Base-by-base conservation (phyloP, 2,329 filamentous ascomycete species). In the Ophiosphaerella narmari region DNA sequence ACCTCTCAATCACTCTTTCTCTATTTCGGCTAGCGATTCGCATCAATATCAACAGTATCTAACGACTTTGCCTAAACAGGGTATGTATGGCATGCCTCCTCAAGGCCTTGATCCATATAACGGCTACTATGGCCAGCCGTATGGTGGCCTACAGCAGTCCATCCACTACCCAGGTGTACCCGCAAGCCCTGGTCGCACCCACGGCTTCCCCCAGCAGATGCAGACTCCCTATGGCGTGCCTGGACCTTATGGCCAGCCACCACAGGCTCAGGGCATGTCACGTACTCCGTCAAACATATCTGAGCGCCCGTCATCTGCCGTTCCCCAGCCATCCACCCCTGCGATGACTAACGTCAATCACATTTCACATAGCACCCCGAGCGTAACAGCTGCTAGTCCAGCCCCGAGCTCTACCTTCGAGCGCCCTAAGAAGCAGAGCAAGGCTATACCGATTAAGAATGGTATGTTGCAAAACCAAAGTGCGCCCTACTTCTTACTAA, bases 361-460 rank as follows among this genome's bases (percentile, higher is more conserved):
- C 39, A 68, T 78, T 24, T 74, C 74, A 24, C 77, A 82, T 60
- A 83, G 69, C 59, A 84, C 70, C 74, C 77, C 74, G 73, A 86
- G 74, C 78, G 85, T 67, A 49, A 74, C 75, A 34, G 79, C 85
- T 74, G 70, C 80, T 78, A 82, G 80, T 51, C 83, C 86, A 31
- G 83, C 81, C 21, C 80, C 85, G 32, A 84, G 83, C 55, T 80
- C 82, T 5, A 82, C 84, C 59, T 86, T 87, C 54, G 81, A 87
- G 53, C 83, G 84, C 52, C 86, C 74, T 13, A 70, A 83, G 80
- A 63, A 78, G 42, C 90, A 88, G 79, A 91, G 84, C 73, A 86
- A 86, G 40, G 86, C 88, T 1, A 88, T 97, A 59, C 80, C 86
- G 41, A 96, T 97, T 79, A 95, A 91, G 80, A 90, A 91, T 66